phyloP scores from a whole-genome alignment of 2,329 filamentous ascomycete species.

The Ophidiomyces ophidiicola region DNA sequence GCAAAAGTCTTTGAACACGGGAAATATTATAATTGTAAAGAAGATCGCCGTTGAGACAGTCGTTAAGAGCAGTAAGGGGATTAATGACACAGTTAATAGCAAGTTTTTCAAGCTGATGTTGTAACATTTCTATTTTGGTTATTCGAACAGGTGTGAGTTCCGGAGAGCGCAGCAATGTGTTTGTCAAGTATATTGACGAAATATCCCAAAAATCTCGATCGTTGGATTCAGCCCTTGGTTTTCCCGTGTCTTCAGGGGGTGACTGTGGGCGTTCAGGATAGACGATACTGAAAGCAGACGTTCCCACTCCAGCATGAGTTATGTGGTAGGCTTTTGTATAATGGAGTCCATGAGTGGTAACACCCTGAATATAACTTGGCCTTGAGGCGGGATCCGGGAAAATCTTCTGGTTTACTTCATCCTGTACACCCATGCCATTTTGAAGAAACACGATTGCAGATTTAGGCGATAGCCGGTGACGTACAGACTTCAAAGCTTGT shows the following conservation, averaged over 20 bases:
- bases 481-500: conserved; percentile 53
- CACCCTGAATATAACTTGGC: conserved; percentile 66
- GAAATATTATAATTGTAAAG: conserved; percentile 54
- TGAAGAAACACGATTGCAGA: conserved; percentile 67
- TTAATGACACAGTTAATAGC: conserved; percentile 67
- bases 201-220: conserved; percentile 21
- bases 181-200: conserved; percentile 49
- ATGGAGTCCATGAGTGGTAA: conserved; percentile 48
- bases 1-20: conserved; percentile 55
- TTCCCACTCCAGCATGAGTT: conserved; percentile 47
- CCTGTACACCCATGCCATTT: conserved; percentile 73
- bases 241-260: conserved; percentile 13
- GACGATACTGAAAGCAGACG: conserved; percentile 44
- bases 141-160: conserved; percentile 50
- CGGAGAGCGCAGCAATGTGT: conserved; percentile 50
- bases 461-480: conserved; percentile 51
- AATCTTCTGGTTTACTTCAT: conserved; percentile 57
- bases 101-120: conserved; percentile 65
- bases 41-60: conserved; percentile 61
- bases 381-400: conserved; percentile 54
- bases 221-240: not conserved
- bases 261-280: conserved; percentile 14
- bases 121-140: conserved; percentile 50
- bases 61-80: conserved; percentile 65
- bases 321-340: conserved; percentile 40